Conservation (phyloP, 768 basidiomycete genomes). For the Lepiota venenata region DNA sequence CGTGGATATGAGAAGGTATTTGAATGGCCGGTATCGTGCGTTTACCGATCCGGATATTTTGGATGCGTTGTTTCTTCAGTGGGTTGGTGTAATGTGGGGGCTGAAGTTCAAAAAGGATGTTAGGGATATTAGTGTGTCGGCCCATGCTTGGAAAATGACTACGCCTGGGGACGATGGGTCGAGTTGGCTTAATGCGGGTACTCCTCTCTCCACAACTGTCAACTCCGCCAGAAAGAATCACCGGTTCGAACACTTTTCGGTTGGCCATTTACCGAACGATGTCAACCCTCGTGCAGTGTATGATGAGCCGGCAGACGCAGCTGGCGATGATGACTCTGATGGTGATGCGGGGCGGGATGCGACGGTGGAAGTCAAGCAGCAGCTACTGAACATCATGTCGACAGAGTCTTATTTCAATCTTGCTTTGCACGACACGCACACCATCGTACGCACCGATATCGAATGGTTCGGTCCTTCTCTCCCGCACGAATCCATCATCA, state of each 20-base stretch:
- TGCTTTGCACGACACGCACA: constrained; percentile 28
- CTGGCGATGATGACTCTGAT: constrained; percentile 8
- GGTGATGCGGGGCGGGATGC: constrained; percentile 13
- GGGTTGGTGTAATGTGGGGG: constrained; percentile 42
- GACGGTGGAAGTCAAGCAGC: constrained; percentile 29
- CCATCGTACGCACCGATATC: constrained; percentile 36
- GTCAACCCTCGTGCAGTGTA: constrained; percentile 14
- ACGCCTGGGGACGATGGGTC: constrained; percentile 16
- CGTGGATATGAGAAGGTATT: constrained; percentile 43
- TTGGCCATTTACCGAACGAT: constrained; percentile 28
- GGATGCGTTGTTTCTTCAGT: constrained; percentile 41
- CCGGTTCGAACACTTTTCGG: constrained; percentile 27
- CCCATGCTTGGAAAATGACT: constrained; percentile 33
- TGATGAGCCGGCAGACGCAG: constrained; percentile 24
- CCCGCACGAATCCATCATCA: constrained; percentile 36
- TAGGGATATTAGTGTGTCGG: constrained; percentile 25
- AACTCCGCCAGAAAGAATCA: constrained; percentile 22
- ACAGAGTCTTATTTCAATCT: constrained; percentile 39
- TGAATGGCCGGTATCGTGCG: constrained; percentile 49
- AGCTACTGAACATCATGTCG: constrained; percentile 35
- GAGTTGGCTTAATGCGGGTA: constrained; percentile 16
- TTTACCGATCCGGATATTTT: constrained; percentile 47
- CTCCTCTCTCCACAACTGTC: constrained; percentile 19
- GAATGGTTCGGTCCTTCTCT: constrained; percentile 44
- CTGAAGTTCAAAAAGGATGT: constrained; percentile 31